Conservation (phyloP, 2,329 filamentous ascomycete genomes). For the Fusarium udum region DNA sequence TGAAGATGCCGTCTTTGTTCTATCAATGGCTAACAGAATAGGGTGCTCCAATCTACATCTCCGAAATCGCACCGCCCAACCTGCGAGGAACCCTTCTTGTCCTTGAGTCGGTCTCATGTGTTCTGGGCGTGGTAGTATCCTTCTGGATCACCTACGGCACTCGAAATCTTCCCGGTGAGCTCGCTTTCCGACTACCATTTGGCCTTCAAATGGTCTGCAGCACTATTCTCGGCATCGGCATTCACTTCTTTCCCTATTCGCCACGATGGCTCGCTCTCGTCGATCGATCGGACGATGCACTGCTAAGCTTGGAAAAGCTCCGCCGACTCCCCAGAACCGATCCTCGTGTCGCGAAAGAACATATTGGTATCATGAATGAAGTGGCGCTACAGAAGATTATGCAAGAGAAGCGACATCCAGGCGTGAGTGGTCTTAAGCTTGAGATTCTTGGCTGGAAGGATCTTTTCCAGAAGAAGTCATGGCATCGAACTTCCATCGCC, state of each 20-base stretch:
- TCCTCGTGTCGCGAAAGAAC: conserved; percentile 47
- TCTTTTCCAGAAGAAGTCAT: conserved; percentile 2
- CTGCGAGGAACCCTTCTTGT: conserved; percentile 59
- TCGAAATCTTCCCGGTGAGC: conserved; percentile 51
- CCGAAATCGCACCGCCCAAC: conserved; percentile 60
- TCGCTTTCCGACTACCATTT: conserved; percentile 54
- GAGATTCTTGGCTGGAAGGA: conserved; percentile 13
- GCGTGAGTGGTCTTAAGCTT: background rate
- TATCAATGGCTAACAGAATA: background rate
- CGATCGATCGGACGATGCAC: conserved; percentile 51
- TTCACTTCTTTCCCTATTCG: conserved; percentile 59
- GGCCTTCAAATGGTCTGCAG: conserved; percentile 29
- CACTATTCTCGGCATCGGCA: conserved; percentile 46
- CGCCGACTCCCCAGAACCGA: conserved; percentile 55
- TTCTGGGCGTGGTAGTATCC: conserved; percentile 56
- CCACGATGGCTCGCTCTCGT: conserved; percentile 56
- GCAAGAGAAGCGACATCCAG: conserved; percentile 6
- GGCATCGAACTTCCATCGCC: conserved; percentile 17
- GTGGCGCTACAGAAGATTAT: background rate
- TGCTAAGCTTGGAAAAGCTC: conserved; percentile 50
- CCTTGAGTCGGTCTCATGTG: conserved; percentile 55
- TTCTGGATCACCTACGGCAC: conserved; percentile 66
- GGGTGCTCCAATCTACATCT: conserved; percentile 59
- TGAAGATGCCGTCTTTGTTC: too few species aligned
- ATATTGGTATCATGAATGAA: background rate